phyloP scores from a whole-genome alignment of 768 basidiomycete genomes.

The Hericium erinaceus region DNA sequence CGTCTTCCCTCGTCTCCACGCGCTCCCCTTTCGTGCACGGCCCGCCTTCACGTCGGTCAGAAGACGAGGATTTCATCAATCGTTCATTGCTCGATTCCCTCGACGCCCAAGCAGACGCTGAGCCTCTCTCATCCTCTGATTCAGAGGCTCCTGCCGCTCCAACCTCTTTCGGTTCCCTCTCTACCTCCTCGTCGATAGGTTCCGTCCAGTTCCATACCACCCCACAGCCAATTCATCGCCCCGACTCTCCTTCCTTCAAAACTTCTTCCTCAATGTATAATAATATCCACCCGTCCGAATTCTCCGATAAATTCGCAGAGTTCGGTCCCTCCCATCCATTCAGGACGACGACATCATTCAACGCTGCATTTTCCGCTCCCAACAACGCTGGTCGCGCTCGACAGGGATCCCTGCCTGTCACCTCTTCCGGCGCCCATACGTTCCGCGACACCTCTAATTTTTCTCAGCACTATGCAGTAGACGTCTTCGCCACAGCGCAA shows the following conservation, averaged over 20 bases:
- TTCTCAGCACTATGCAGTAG: conserved; percentile 12
- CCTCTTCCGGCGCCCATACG: conserved; percentile 3
- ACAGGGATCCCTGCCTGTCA: conserved; percentile 9
- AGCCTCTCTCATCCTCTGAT: conserved; percentile 49
- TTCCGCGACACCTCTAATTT: conserved; percentile 18
- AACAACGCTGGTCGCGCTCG: conserved; percentile 8
- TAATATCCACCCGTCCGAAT: conserved; percentile 12
- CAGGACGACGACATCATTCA: conserved; percentile 14
- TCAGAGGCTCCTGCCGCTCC: conserved; percentile 34
- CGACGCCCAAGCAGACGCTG: conserved; percentile 77
- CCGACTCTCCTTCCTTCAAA: conserved; percentile 38
- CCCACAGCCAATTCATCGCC: conserved; percentile 38
- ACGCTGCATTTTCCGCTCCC: conserved; percentile 8
- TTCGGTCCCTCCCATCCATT: conserved; percentile 14
- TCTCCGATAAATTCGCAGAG: conserved; percentile 12
- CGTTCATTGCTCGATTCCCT: conserved; percentile 76
- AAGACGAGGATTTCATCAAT: conserved; percentile 80
- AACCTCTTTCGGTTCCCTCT: conserved; percentile 38
- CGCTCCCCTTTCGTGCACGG: conserved; percentile 21
- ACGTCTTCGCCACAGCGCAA: conserved; percentile 11
- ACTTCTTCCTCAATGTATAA: conserved; percentile 22
- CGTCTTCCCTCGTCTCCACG: conserved; percentile 23
- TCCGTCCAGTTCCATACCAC: conserved; percentile 45
- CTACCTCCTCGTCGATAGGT: conserved; percentile 39
- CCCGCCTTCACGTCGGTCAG: conserved; percentile 17